Evolutionary conservation across 257 asterid species (phyloP).

Genomic region (Rhazya stricta): DNA sequence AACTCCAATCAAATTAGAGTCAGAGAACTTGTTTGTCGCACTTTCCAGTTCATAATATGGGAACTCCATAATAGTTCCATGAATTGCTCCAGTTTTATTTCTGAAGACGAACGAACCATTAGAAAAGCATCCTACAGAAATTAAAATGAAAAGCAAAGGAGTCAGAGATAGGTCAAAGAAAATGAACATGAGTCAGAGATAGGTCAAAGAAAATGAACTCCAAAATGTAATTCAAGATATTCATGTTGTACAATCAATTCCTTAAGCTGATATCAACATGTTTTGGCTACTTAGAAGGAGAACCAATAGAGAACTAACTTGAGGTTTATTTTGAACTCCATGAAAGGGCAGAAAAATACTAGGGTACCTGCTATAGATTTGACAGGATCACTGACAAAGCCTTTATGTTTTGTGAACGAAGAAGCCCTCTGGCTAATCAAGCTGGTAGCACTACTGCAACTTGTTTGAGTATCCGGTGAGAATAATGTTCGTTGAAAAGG

Average conservation of each 20-base stretch:
- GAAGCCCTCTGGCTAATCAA: constrained; percentile 52
- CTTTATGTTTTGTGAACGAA: constrained; percentile 36
- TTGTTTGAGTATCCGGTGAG: constrained; percentile 57
- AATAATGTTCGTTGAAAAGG: constrained; percentile 42
- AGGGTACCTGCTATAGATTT: constrained; percentile 44
- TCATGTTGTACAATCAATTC: background rate
- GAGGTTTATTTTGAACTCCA: background rate
- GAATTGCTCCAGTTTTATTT: constrained; percentile 49
- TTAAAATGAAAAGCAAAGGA: constrained; percentile 15
- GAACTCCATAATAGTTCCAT: constrained; percentile 58
- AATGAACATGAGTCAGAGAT: background rate
- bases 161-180: background rate
- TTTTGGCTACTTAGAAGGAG: background rate
- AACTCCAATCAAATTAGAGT: constrained; percentile 70
- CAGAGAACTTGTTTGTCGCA: constrained; percentile 68
- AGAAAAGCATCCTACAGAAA: constrained; percentile 69
- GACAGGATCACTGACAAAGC: constrained; percentile 26
- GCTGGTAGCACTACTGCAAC: constrained; percentile 60
- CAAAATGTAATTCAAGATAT: constrained; percentile 7
- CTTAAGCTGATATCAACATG: background rate
- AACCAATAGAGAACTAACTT: background rate
- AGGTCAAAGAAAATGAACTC: background rate
- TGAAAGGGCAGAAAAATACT: background rate
- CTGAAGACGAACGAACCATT: constrained; percentile 39
- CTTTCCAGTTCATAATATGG: constrained; percentile 74